Evolutionary conservation across 306 rosid species (phyloP), one percentile per base, ranked within the genome.

Genomic region (Gynostemma pentaphyllum): DNA sequence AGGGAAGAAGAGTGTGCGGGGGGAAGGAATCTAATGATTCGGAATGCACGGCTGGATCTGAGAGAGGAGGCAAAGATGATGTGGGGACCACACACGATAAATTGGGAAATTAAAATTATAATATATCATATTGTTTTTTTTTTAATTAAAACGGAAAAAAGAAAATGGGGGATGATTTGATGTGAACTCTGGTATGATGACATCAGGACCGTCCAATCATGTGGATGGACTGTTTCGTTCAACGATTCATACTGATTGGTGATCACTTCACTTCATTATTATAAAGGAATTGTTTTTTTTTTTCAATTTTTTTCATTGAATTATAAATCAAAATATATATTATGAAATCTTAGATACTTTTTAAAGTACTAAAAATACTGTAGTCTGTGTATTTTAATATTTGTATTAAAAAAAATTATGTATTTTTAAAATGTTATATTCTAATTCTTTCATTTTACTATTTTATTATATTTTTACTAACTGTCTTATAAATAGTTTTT

Each of bases 171-270:
- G 48, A 49, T 40, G 9, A 62, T 65, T 55, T 44, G 68, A 56
- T 61, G 36, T 39, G 66, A 61, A 61, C 49, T 16, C 42, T 52
- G 56, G 75, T 75, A 89, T 80, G 48, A 82, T 84, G 94, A 86
- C 81, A 89, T 78, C 84, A 80, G 51, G 79, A 72, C 75, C 89
- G 89, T 89, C 85, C 84, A 89, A 84, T 86, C 87, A 84, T 78
- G 67, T 42, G 72, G 26, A 16, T 63, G 55, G 79, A 76, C 77
- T 68, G 82, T 78, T 80, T 76, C 75, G 48, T 70, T 78, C 75
- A 70, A 70, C 74, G 26, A 46, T 56, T 56, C 64, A 56, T 34
- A 9, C 5, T 37, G 6, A 37, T 61, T 61, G 23, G 37, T 61
- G 47, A 40, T 39, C 66, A 40, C 66, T 40, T 61, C 37, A 40